These are phyloP conservation scores for Triadica sebifera DNA, from an alignment of 345 rosid species.

Conservation along the genomic window DNA sequence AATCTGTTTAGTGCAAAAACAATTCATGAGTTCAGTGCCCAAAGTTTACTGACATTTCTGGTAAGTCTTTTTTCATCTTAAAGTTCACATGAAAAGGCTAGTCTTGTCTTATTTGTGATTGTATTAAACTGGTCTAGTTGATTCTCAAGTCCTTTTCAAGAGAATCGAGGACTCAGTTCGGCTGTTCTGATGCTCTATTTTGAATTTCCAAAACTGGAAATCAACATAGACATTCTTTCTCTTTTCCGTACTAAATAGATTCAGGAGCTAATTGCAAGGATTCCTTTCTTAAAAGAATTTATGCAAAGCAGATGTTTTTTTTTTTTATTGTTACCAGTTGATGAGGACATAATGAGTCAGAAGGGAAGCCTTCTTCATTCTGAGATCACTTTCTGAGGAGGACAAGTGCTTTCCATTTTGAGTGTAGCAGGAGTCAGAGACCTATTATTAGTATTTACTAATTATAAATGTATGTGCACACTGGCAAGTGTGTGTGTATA, in stretches of 20 bases:
- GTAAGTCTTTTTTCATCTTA: constrained; percentile 35
- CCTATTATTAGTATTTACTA: background rate
- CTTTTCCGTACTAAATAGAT: too few relatives aligned
- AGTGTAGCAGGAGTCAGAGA: background rate
- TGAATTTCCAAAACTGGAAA: background rate
- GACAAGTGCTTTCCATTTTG: background rate
- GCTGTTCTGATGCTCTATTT: background rate
- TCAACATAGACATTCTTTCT: background rate
- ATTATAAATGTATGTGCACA: background rate
- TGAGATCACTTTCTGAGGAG: background rate
- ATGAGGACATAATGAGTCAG: background rate
- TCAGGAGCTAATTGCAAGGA: background rate
- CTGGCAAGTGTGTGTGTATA: background rate
- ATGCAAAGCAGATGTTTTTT: background rate
- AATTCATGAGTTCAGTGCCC: constrained; percentile 91
- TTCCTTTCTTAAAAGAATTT: background rate
- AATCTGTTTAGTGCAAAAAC: constrained; percentile 98
- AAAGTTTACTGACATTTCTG: constrained; percentile 88
- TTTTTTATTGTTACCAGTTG: background rate
- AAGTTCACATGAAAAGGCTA: background rate
- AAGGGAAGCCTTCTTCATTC: background rate
- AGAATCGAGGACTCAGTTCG: background rate
- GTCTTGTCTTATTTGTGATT: background rate
- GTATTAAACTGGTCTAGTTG: background rate
- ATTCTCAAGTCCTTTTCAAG: too few relatives aligned